Conservation (phyloP, 495 filamentous ascomycete genomes). For the Trichoderma reesei region DNA sequence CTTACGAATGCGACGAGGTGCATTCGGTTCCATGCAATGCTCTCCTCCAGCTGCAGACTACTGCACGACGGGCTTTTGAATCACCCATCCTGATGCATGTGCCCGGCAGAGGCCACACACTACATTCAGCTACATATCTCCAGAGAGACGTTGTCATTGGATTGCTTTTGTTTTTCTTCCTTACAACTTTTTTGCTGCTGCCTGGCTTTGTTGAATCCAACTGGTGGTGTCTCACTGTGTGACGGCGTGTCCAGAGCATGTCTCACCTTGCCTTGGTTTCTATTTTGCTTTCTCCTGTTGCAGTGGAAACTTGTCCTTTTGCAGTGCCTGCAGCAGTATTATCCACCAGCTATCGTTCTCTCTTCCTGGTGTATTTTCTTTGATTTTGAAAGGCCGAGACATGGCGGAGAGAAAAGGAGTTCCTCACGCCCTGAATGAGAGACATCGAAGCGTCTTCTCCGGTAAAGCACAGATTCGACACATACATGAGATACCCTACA, state of each 20-base stretch:
- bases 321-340: too few species aligned
- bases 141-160: too few species aligned
- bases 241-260: not conserved
- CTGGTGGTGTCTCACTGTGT: not conserved
- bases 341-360: too few species aligned
- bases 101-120: not conserved
- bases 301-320: not conserved
- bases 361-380: not conserved
- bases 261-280: not conserved
- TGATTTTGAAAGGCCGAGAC: not conserved
- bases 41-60: not conserved
- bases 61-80: not conserved
- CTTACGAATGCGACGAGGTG: not conserved
- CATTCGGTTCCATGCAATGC: not conserved
- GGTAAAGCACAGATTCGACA: too few species aligned
- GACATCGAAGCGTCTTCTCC: not conserved
- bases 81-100: not conserved
- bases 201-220: not conserved
- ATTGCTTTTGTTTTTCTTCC: too few species aligned
- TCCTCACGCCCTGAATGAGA: not conserved
- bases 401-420: not conserved
- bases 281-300: not conserved
- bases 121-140: not conserved
- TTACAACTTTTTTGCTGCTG: not conserved
- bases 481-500: too few species aligned